A percentile compares a stretch with the other conserved stretches of the same genome.
Evolutionary conservation across 2,329 filamentous ascomycete species (phyloP).

Genomic region (Leptosphaerulina australis): DNA sequence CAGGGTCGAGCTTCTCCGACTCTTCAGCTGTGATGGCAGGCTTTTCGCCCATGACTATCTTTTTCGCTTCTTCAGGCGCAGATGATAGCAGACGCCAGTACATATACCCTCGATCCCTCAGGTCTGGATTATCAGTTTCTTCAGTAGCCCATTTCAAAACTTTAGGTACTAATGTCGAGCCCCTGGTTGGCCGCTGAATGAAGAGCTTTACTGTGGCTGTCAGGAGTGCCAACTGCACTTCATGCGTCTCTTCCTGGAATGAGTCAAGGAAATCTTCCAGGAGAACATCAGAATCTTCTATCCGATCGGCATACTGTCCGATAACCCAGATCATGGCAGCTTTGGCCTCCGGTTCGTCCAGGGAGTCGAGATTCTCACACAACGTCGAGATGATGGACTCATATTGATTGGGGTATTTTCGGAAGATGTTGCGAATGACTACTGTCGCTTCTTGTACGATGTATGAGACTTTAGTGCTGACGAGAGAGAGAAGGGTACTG

Average conservation of each 20-base stretch:
- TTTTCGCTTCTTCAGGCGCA: conserved; percentile 83
- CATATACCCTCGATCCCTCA: conserved; percentile 97
- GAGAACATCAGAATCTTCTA: conserved; percentile 93
- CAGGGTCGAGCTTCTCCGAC: conserved; percentile 88
- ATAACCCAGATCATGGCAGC: conserved; percentile 99
- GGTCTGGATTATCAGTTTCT: conserved; percentile 97
- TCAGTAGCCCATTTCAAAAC: conserved; percentile 99
- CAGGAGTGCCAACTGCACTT: conserved; percentile 91
- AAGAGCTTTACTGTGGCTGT: conserved; percentile 98
- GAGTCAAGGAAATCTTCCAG: conserved; percentile 94
- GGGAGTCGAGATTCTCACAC: conserved; percentile 92
- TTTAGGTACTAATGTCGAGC: conserved; percentile 88
- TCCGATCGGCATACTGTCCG: conserved; percentile 94
- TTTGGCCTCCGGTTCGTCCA: conserved; percentile 97
- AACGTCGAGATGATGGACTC: conserved; percentile 96
- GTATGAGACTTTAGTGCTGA: conserved; percentile 97
- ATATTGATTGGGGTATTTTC: conserved; percentile 98
- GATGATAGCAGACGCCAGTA: conserved; percentile 97
- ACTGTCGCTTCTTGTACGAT: conserved; percentile 99
- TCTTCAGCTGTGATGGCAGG: conserved; percentile 90
- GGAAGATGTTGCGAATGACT: conserved; percentile 98
- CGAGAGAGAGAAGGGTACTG: conserved; percentile 86
- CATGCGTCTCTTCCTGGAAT: conserved; percentile 91
- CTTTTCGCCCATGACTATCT: conserved; percentile 96
- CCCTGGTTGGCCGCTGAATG: conserved; percentile 94